Base-by-base conservation (phyloP, 257 asterid genomes). In the Nicotiana attenuata region DNA sequence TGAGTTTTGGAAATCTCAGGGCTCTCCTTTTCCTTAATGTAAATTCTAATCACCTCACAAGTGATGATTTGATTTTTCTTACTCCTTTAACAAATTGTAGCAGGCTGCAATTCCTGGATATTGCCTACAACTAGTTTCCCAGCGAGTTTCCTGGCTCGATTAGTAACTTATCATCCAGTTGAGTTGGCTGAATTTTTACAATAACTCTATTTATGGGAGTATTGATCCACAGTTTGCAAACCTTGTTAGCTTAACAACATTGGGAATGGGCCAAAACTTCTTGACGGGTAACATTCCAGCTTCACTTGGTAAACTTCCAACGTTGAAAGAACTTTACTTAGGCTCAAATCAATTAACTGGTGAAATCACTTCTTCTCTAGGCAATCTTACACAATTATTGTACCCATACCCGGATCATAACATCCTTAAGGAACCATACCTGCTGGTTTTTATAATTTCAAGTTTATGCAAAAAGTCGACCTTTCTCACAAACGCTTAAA, bases 401-500 rank as follows among this genome's bases (percentile, higher is more conserved):
- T 73, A 82, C 64, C 65, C 87, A 3, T 66, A 71, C 64, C 81
- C 88, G 81, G 77, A 64, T 19, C 84, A 86, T 41, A 89, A 90
- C 85, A 85, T 29, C 50, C 80, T 90, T 20, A 84, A 82, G 90
- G 91, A 66, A 84, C 66, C 33, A 86, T 88, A 77, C 92, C 92
- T 2, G n/a, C 80, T 90, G 82, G n/a, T n/a, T n/a, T n/a, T n/a
- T n/a, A n/a, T n/a, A n/a, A n/a, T n/a, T n/a, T n/a, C n/a, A n/a
- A n/a, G n/a, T n/a, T n/a, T n/a, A n/a, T n/a, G n/a, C 86, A 85
- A 60, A 60, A 76, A 57, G n/a, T 88, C 31, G 80, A 28, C 31
- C 59, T 88, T 50, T 77, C 88, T 7, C 82, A 77, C 20, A 88
- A 90, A 83, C 87, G 83, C 38, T 86, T 90, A 20, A 88, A 77